Base-by-base conservation (phyloP, 768 basidiomycete species). In the Rhodotorula taiwanensis region DNA sequence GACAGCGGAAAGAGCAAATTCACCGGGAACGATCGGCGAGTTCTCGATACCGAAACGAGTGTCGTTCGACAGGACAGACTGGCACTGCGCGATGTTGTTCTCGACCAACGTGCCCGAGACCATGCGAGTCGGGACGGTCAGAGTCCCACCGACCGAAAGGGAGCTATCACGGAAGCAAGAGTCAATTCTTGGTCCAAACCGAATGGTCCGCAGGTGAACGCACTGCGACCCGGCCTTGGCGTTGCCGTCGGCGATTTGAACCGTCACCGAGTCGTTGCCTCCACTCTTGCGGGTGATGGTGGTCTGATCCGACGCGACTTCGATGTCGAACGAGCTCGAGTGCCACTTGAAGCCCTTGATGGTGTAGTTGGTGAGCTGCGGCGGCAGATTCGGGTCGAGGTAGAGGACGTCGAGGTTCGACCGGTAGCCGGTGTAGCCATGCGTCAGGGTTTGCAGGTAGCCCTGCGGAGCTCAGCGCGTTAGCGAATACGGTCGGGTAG, bases 351-450 rank as follows among this genome's bases (percentile, higher is more conserved):
- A 31, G 15, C 63, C 62, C 50, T 65, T 65, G 57, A 69, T 20
- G 8, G 63, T 65, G 60, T 69, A 69, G 60, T 62, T 55, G 7
- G 33, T 51, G 43, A 69, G 48, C 50, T 69, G 68, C 2, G 59
- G 60, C 20, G 63, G 63, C 14, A 69, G 54, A 28, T 48, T 39
- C 28, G 68, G 68, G 56, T 69, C 63, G 60, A 69, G 50, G 60
- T 59, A 65, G 33, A 62, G 58, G 27, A 54, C 25, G 31, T 50
- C 36, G 48, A 56, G 13, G 36, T 60, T 47, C 21, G 47, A 62
- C 36, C 68, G 68, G 63, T 62, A 65, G 25, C 68, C 68, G 23
- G 68, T 69, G 57, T 55, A 69, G 18, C 68, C 68, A 57, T 69
- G 68, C 18, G 68, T 65, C 28, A 62, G 51, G 11, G 67, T 55